These are phyloP conservation scores for Alternaria atra DNA, from an alignment of 2,329 filamentous ascomycete species.

Conservation along the genomic window DNA sequence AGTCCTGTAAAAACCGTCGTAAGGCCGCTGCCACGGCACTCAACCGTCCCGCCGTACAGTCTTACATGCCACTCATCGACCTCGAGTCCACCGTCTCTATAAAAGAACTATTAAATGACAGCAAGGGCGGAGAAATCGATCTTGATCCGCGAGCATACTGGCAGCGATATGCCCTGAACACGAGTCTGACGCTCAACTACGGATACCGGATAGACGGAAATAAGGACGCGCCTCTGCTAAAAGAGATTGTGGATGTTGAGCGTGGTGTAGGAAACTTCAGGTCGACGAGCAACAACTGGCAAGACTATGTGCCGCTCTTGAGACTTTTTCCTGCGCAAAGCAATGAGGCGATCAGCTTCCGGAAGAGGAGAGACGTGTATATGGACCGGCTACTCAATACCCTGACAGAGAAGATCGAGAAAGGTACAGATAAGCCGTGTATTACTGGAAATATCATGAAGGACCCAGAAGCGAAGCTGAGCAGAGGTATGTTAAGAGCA, in stretches of 20 bases:
- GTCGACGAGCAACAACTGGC: slow-evolving; percentile 83
- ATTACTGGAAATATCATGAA: slow-evolving; percentile 77
- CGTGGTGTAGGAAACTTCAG: slow-evolving; percentile 78
- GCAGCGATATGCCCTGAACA: slow-evolving; percentile 79
- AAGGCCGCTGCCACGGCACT: slow-evolving; percentile 82
- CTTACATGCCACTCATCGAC: slow-evolving; percentile 84
- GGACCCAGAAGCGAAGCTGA: slow-evolving; percentile 73
- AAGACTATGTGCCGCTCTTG: slow-evolving; percentile 82
- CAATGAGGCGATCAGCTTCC: slow-evolving; percentile 70
- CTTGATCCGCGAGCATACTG: slow-evolving; percentile 78
- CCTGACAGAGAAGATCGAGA: slow-evolving; percentile 68
- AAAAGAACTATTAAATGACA: slow-evolving; percentile 74
- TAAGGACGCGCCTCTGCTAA: slow-evolving; percentile 71
- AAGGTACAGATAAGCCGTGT: slow-evolving; percentile 72
- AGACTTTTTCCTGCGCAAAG: slow-evolving; percentile 71
- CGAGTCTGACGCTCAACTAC: slow-evolving; percentile 80
- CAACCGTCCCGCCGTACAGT: slow-evolving; percentile 77
- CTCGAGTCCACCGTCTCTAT: slow-evolving; percentile 77
- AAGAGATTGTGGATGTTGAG: slow-evolving; percentile 80
- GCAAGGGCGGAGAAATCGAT: slow-evolving; percentile 67
- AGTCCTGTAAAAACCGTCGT: slow-evolving; percentile 77
- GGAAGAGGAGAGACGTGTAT: slow-evolving; percentile 73
- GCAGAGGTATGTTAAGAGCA: slow-evolving; percentile 61
- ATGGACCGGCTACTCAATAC: slow-evolving; percentile 67
- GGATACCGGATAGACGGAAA: slow-evolving; percentile 78